Conservation (phyloP, 805 yeast genomes). For the Lipomyces chichibuensis region DNA sequence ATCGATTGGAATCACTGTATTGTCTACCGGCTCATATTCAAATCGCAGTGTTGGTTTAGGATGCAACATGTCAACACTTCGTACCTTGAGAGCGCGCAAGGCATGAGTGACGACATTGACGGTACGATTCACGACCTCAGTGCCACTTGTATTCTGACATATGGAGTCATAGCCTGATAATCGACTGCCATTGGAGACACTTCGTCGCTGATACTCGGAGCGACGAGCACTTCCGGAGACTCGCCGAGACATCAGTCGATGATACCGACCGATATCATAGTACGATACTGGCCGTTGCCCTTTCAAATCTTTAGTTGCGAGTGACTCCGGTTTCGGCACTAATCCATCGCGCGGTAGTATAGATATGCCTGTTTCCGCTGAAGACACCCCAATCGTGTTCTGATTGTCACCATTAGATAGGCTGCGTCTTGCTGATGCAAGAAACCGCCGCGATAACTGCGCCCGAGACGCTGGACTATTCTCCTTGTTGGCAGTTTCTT, state of each 20-base stretch:
- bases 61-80: constrained; percentile 19
- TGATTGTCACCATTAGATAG: neutral
- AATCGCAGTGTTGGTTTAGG: constrained; percentile 26
- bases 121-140: neutral
- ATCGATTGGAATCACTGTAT: constrained; percentile 8
- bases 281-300: neutral
- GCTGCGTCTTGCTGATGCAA: neutral
- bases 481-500: neutral
- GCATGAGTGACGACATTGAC: constrained; percentile 8
- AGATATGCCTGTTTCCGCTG: neutral
- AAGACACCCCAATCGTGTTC: neutral
- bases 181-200: neutral
- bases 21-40: constrained; percentile 21
- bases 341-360: neutral
- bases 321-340: neutral
- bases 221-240: neutral
- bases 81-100: constrained; percentile 23
- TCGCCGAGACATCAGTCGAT: neutral
- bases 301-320: neutral
- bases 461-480: neutral
- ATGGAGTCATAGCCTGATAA: neutral
- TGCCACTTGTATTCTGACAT: neutral
- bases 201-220: neutral
- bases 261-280: neutral
- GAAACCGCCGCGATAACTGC: neutral